phyloP scores from a whole-genome alignment of 306 rosid genomes.

The Medicago lupulina region DNA sequence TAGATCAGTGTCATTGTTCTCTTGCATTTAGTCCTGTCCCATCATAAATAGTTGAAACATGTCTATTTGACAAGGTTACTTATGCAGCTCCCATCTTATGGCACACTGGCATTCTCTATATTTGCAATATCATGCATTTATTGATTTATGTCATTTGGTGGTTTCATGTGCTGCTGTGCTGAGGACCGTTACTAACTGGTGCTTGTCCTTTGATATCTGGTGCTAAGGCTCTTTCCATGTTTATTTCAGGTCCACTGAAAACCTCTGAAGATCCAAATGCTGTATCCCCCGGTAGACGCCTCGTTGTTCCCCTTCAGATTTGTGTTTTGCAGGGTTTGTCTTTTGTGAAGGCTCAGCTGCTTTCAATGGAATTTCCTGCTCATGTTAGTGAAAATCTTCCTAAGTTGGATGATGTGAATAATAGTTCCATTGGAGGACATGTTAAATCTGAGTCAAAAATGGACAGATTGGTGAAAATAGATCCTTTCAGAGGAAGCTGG shows the following conservation, averaged over 20 bases:
- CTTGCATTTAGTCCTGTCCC: slow-evolving; percentile 21
- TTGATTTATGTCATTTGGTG: slow-evolving; percentile 24
- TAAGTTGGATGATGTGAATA: slow-evolving; percentile 48
- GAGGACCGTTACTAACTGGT: slow-evolving; percentile 7
- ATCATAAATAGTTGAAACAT: slow-evolving; percentile 11
- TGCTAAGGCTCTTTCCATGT: slow-evolving; percentile 28
- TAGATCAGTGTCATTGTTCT: slow-evolving; percentile 20
- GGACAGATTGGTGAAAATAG: slow-evolving; percentile 86
- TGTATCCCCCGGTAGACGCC: slow-evolving; percentile 90
- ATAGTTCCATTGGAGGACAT: slow-evolving; percentile 51
- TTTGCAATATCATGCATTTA: slow-evolving; percentile 9
- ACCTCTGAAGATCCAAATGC: slow-evolving; percentile 62
- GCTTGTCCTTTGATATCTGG: slow-evolving; percentile 25
- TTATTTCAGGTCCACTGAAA: slow-evolving; percentile 65
- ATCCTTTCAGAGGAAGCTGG: slow-evolving; percentile 96
- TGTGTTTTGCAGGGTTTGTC: slow-evolving; percentile 95
- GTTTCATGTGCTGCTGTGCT: slow-evolving; percentile 22
- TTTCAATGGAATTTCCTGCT: slow-evolving; percentile 98
- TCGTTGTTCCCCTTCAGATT: slow-evolving; percentile 86
- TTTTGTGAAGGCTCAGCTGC: slow-evolving; percentile 90
- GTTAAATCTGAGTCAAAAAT: slow-evolving; percentile 56
- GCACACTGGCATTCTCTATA: slow-evolving; percentile 23
- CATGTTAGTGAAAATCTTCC: slow-evolving; percentile 85
- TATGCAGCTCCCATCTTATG: slow-evolving; percentile 19
- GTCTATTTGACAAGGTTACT: slow-evolving; percentile 15